Evolutionary conservation across 192 early-diverging fungal genomes (phyloP).

Genomic region (Rhizophagus prolifer): DNA sequence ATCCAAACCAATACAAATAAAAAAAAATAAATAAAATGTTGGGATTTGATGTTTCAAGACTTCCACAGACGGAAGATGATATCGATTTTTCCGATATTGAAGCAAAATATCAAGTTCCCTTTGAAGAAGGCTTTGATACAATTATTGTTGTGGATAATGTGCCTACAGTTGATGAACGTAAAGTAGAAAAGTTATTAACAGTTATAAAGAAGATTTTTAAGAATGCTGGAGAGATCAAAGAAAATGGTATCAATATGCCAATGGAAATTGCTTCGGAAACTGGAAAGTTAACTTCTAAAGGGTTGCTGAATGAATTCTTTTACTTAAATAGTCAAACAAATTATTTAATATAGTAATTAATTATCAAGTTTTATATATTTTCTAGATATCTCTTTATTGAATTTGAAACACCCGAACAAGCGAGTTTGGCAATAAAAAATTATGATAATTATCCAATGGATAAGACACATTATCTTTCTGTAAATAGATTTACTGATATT

Average conservation of each 20-base stretch:
- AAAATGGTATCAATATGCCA: slow-evolving; percentile 87
- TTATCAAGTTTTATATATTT: neutral
- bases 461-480: slow-evolving; percentile 73
- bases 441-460: slow-evolving; percentile 79
- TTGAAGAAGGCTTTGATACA: slow-evolving; percentile 75
- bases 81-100: slow-evolving; percentile 94
- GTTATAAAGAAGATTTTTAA: slow-evolving; percentile 79
- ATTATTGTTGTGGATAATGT: slow-evolving; percentile 92
- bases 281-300: slow-evolving; percentile 76
- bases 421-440: slow-evolving; percentile 71
- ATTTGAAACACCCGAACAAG: slow-evolving; percentile 84
- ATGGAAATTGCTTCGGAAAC: slow-evolving; percentile 59
- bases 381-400: slow-evolving; percentile 88
- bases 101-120: slow-evolving; percentile 65
- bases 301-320: slow-evolving; percentile 44
- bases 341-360: neutral
- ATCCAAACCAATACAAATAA: neutral
- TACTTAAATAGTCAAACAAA: neutral
- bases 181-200: slow-evolving; percentile 80
- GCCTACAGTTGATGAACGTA: slow-evolving; percentile 82
- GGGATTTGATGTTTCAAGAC: slow-evolving; percentile 57
- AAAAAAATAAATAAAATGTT: slow-evolving; percentile 34
- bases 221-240: slow-evolving; percentile 74
- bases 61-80: slow-evolving; percentile 70
- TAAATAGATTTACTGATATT: slow-evolving; percentile 91